Base-by-base conservation (phyloP, 2,329 filamentous ascomycete species). In the Exserohilum rostratum region DNA sequence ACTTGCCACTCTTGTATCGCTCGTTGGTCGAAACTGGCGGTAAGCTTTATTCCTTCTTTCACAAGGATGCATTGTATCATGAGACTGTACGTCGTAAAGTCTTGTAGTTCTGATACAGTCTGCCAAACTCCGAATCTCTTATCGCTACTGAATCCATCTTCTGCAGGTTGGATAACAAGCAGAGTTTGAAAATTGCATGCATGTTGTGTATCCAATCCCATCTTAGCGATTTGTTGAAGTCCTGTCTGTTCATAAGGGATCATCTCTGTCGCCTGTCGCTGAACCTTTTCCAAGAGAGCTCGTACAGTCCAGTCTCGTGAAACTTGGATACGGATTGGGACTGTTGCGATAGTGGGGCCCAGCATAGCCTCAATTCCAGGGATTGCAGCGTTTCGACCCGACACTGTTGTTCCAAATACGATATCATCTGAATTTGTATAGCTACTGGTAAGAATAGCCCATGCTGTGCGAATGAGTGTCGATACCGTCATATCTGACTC, bases 171-270 rank as follows among this genome's bases (percentile, higher is more conserved):
- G 13, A 85, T 76, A 0, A 85, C 80, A 1, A 85, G 66, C 3
- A 82, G 79, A 0, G 79, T 83, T 3, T 79, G 77, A 34, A 84
- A 72, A 62, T 80, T 84, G 11, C 51, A 34, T 25, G 45, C 53
- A 53, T 56, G 15, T 1, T 30, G 6, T 10, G 40, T n/a, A 2
- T 30, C 13, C 11, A 15, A 5, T 0, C n/a, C 3, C 5, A 42
- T 1, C 6, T 9, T 27, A 2, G 46, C 39, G 27, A 75, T 75
- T 13, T 67, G 63, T 29, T 73, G 68, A 29, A 73, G 48, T 12
- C 73, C 73, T 20, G 58, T 53, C 7, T 76, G 72, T 53, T 75
- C 65, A 48, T 62, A 68, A 1, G 67, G 62, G 5, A 67, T 66
- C 63, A 65, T 66, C 3, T 57, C 52, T 0, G 49, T 47, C 2